These are phyloP conservation scores for Ogataea henricii DNA, from an alignment of 805 yeast genomes.

Conservation along the genomic window DNA sequence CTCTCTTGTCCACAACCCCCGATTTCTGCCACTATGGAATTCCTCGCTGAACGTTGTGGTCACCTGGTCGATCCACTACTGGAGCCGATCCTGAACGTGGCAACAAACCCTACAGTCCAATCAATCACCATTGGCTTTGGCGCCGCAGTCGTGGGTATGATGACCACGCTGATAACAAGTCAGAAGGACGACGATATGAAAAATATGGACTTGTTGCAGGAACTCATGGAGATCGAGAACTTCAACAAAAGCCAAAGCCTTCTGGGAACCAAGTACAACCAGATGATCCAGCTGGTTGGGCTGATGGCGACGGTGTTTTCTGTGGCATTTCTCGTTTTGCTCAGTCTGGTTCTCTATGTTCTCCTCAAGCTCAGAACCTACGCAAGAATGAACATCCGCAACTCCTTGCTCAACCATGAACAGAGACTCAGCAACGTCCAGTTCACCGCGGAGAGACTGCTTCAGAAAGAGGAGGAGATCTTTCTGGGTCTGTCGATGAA, in stretches of 20 bases:
- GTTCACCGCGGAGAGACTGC: conserved; percentile 18
- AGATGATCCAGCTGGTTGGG: conserved; percentile 18
- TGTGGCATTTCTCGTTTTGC: neutral
- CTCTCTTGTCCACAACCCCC: too few species aligned
- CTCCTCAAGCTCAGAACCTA: conserved; percentile 4
- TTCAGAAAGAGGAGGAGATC: conserved; percentile 23
- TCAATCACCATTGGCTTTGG: conserved; percentile 22
- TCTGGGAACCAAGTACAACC: conserved; percentile 14
- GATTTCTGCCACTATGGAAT: too few species aligned
- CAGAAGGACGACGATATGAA: conserved; percentile 8
- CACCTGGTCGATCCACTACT: conserved; percentile 5
- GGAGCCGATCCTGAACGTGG: conserved; percentile 10
- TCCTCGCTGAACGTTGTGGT: neutral
- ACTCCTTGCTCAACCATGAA: conserved; percentile 13
- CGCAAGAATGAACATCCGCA: conserved; percentile 6
- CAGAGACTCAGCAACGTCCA: conserved; percentile 16
- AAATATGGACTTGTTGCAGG: conserved; percentile 16
- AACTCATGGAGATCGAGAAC: conserved; percentile 21
- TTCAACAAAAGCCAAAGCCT: conserved; percentile 14
- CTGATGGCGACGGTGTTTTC: conserved; percentile 9
- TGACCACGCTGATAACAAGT: conserved; percentile 18
- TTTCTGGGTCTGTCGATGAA: conserved; percentile 11
- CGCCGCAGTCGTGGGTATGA: conserved; percentile 22
- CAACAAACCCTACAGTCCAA: conserved; percentile 18
- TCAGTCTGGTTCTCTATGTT: conserved; percentile 2